phyloP scores from a whole-genome alignment of 2,329 filamentous ascomycete species.

The Raffaelea arxii region DNA sequence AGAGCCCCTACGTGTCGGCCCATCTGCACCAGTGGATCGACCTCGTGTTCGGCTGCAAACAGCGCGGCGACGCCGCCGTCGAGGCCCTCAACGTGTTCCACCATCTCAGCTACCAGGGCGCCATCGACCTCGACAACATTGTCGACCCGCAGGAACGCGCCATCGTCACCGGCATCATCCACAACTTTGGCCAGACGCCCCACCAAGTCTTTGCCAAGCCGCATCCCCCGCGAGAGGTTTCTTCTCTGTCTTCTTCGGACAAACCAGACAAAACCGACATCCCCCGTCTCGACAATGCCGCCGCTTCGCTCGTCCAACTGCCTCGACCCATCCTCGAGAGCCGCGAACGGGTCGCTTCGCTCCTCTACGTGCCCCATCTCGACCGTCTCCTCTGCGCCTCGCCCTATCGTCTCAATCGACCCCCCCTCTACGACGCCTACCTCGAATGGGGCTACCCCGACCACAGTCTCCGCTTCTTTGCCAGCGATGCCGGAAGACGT shows the following conservation, averaged over 20 bases:
- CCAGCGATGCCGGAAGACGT: constrained; percentile 72
- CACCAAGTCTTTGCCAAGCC: constrained; percentile 82
- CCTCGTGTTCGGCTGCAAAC: constrained; percentile 86
- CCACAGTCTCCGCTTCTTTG: constrained; percentile 77
- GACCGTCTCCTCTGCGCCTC: constrained; percentile 78
- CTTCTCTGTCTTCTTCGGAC: no score
- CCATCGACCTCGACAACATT: constrained; percentile 85
- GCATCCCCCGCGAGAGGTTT: constrained; percentile 69
- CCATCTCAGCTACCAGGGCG: constrained; percentile 87
- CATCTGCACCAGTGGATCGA: constrained; percentile 94
- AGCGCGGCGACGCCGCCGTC: constrained; percentile 82
- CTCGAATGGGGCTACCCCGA: constrained; percentile 96
- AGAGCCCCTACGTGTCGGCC: constrained; percentile 85
- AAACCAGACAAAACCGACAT: constrained; percentile 50
- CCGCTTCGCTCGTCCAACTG: constrained; percentile 65
- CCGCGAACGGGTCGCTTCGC: constrained; percentile 68
- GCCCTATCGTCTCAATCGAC: constrained; percentile 77
- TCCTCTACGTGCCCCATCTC: constrained; percentile 68
- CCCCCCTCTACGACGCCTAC: constrained; percentile 79
- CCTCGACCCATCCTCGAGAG: constrained; percentile 69
- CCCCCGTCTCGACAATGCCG: constrained; percentile 66
- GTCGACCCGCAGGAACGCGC: constrained; percentile 77
- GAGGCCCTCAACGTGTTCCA: constrained; percentile 95
- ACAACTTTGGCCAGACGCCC: constrained; percentile 97
- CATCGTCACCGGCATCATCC: constrained; percentile 89